phyloP scores from a whole-genome alignment of 805 yeast species.

The Lipomyces lipofer region DNA sequence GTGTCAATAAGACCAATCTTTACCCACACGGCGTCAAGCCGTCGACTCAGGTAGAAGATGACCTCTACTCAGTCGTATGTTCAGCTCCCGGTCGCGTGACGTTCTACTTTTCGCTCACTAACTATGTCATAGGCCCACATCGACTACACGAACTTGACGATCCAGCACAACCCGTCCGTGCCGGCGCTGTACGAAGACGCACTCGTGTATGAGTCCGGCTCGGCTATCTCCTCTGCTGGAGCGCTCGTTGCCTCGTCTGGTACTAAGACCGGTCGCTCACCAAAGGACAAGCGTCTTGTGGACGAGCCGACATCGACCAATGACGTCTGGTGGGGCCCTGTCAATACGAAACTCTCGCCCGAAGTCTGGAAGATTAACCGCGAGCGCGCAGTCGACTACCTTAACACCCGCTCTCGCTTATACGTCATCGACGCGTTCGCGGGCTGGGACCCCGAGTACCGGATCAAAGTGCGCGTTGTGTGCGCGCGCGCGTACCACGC shows the following conservation, averaged over 20 bases:
- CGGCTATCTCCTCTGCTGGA: slow-evolving; percentile 89
- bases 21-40: slow-evolving; percentile 48
- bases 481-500: slow-evolving; percentile 99
- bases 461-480: slow-evolving; percentile 91
- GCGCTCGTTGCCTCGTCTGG: slow-evolving; percentile 96
- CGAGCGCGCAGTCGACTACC: slow-evolving; percentile 94
- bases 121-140: slow-evolving; percentile 41
- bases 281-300: slow-evolving; percentile 96
- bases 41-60: slow-evolving; percentile 45
- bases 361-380: slow-evolving; percentile 93
- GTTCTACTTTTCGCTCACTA: neutral
- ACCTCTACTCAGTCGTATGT: slow-evolving; percentile 39
- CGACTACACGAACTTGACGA: slow-evolving; percentile 45
- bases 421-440: slow-evolving; percentile 96
- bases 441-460: slow-evolving; percentile 98
- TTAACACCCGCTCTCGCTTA: slow-evolving; percentile 91
- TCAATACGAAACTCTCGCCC: slow-evolving; percentile 90
- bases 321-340: slow-evolving; percentile 99
- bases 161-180: slow-evolving; percentile 82
- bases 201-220: slow-evolving; percentile 74
- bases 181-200: slow-evolving; percentile 96
- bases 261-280: slow-evolving; percentile 95
- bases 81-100: neutral
- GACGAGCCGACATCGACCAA: slow-evolving; percentile 85
- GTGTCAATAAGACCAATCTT: slow-evolving; percentile 45